Evolutionary conservation across 1,139 yeast genomes (phyloP), one percentile per base, ranked within the genome.

Genomic region (Geotrichum reessii): DNA sequence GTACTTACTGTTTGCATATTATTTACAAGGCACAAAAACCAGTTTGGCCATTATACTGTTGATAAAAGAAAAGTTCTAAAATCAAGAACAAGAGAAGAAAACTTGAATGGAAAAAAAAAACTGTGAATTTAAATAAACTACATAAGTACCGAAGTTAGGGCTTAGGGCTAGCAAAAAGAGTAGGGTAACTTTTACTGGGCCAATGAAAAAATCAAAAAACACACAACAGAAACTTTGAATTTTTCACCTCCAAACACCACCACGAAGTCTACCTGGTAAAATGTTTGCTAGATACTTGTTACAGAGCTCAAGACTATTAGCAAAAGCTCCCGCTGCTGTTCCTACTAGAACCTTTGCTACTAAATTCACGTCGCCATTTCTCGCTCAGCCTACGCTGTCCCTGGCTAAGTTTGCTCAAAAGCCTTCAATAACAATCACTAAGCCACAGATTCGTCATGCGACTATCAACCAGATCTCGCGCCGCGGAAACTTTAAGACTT

Each of bases 401-500:
- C 44, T 37, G 21, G 44, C 44, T 17, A 37, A 37, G 44, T 37
- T 37, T 37, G 44, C 44, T 17, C 44, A 37, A 37, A 37, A 37
- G 21, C 44, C 44, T 9, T 37, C 44, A 19, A 37, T 37, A 37
- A 37, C 44, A 3, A 17, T 37, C 19, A 37, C 44, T 9, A 60
- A 58, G 47, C 57, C 52, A 21, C 62, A 60, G 27, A 59, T 60
- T 21, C 60, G 63, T 31, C 64, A 65, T 48, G 68, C 69, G 22
- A 68, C 71, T 7, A 55, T 68, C 48, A 68, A 68, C 58, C 71
- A 68, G 62, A 63, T 67, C 56, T 64, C 68, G 40, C 62, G 66
- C 31, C 65, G 69, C 47, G 71, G 71, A 8, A 66, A 66, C 54
- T 73, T 71, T 66, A 70, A 72, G 58, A 70, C 73, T n/a, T 62